Percentiles rank a stretch among this genome's conserved stretches.
phyloP scores from a whole-genome alignment of 257 asterid genomes.

The Forsythia suspensa region DNA sequence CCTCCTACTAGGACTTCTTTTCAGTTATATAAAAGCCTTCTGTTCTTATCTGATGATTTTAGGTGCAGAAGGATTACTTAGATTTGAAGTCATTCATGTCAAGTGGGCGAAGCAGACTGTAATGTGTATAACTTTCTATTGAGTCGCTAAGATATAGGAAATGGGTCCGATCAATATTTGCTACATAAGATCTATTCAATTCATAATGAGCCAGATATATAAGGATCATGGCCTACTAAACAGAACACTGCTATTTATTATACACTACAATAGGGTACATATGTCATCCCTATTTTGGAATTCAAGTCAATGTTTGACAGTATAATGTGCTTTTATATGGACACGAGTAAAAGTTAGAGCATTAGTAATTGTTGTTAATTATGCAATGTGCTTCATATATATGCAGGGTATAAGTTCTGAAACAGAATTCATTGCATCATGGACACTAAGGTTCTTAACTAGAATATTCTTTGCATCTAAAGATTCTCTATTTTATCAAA shows the following conservation, averaged over 20 bases:
- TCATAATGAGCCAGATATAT: background rate
- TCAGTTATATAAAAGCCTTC: no score
- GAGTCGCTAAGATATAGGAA: background rate
- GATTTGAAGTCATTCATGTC: background rate
- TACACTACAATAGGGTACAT: no score
- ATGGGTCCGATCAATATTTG: background rate
- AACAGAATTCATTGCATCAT: slow-evolving; percentile 52
- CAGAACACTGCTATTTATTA: background rate
- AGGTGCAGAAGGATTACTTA: no score
- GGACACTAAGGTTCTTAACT: slow-evolving; percentile 67
- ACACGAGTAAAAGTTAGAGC: background rate
- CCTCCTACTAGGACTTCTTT: background rate
- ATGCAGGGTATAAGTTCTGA: slow-evolving; percentile 47
- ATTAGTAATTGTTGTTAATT: background rate
- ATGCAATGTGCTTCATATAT: slow-evolving; percentile 10
- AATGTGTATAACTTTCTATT: background rate
- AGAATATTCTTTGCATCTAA: background rate
- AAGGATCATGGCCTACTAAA: background rate
- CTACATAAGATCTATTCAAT: background rate
- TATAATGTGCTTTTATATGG: background rate
- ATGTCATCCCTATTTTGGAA: background rate
- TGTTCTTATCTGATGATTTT: no score
- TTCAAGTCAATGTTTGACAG: background rate
- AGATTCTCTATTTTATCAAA: background rate
- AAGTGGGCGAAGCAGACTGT: background rate